phyloP scores from a whole-genome alignment of 345 rosid species.

The Acer yangbiense region DNA sequence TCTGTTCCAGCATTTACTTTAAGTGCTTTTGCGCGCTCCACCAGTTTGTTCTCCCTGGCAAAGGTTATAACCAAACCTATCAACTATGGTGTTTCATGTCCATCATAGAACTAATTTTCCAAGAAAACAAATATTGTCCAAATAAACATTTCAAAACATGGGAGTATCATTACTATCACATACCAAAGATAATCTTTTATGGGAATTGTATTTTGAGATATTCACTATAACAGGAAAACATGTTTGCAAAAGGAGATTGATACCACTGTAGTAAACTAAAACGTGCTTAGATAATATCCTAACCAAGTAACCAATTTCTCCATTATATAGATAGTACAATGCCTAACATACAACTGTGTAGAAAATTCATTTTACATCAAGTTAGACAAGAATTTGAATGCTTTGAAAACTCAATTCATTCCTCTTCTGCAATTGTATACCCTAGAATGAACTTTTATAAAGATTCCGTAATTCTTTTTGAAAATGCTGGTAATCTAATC shows the following conservation, averaged over 20 bases:
- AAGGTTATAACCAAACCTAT: neutral
- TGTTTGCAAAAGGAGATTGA: neutral
- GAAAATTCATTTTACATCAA: neutral
- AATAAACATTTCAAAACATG: neutral
- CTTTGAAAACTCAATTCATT: neutral
- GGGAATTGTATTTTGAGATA: neutral
- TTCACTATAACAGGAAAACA: neutral
- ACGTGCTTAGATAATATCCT: neutral
- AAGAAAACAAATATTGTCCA: neutral
- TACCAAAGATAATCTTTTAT: neutral
- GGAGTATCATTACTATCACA: neutral
- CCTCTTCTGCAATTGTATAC: neutral
- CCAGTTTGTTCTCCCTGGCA: conserved; percentile 72
- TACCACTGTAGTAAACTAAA: neutral
- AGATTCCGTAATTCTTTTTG: neutral
- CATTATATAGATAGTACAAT: neutral
- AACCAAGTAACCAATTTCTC: neutral
- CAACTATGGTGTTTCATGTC: neutral
- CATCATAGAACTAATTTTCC: neutral
- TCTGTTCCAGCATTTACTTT: conserved; percentile 89
- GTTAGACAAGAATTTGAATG: neutral
- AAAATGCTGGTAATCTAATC: conserved; percentile 1
- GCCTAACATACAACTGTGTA: neutral
- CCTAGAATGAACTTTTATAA: neutral
- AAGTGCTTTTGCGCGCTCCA: conserved; percentile 73